These are phyloP conservation scores for Candida mattraensis DNA, from an alignment of 805 yeast genomes.

Conservation along the genomic window DNA sequence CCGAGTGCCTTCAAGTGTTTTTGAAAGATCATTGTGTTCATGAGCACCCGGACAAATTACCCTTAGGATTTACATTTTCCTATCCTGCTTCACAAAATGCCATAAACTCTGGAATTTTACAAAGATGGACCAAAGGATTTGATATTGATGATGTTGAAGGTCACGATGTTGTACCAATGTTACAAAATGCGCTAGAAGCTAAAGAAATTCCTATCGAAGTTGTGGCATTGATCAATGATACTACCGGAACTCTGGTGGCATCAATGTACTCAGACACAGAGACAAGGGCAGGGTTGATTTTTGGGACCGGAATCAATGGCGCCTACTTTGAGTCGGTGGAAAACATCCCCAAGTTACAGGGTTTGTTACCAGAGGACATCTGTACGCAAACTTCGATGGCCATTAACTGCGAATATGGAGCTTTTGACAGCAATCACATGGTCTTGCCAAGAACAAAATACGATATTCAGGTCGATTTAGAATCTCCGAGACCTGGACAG, in stretches of 20 bases:
- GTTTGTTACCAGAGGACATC: constrained; percentile 64
- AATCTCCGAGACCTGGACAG: constrained; percentile 95
- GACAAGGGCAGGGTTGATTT: constrained; percentile 91
- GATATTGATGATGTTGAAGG: constrained; percentile 94
- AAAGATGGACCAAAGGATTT: constrained; percentile 97
- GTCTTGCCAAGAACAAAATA: constrained; percentile 88
- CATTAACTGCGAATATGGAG: constrained; percentile 97
- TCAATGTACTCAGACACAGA: constrained; percentile 88
- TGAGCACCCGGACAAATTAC: constrained; percentile 57
- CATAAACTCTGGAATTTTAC: constrained; percentile 83
- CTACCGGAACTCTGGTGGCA: constrained; percentile 96
- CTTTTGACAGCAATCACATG: constrained; percentile 87
- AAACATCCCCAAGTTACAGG: constrained; percentile 79
- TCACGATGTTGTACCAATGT: constrained; percentile 88
- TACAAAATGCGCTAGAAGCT: constrained; percentile 69
- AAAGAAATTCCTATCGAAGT: constrained; percentile 75
- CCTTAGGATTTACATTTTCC: constrained; percentile 93
- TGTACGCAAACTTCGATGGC: constrained; percentile 74
- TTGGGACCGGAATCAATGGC: constrained; percentile 98
- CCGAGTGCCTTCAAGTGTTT: constrained; percentile 73
- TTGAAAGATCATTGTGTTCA: constrained; percentile 63
- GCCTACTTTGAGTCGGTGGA: constrained; percentile 82
- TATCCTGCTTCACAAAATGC: constrained; percentile 85
- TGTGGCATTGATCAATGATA: constrained; percentile 92
- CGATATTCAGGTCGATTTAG: constrained; percentile 75